Evolutionary conservation across 495 filamentous ascomycete species (phyloP), one percentile per base, ranked within the genome.

Genomic region (Xylaria sp.): DNA sequence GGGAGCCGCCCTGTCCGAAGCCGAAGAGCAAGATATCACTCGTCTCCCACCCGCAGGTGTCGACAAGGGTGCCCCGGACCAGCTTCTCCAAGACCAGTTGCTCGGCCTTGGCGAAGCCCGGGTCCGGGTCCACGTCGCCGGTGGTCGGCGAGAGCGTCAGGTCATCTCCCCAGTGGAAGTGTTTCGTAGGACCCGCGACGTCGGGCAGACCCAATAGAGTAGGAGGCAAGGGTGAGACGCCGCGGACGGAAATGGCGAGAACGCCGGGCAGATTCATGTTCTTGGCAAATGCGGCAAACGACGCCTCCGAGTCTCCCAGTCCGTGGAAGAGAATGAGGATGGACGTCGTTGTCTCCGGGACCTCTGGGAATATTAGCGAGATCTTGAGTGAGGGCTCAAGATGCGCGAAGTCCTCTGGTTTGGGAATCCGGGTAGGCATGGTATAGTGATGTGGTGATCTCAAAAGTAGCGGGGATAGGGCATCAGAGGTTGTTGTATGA

Each of bases 111-210:
- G 81, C 78, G 73, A 97, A 95, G 0, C 95, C 94, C 0, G 92
- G 88, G 75, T 97, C 95, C 31, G 90, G 83, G 57, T 97, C 93
- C 41, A 97, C 81, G 0, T 85, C 87, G 1, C 91, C 92, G 3
- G 84, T 87, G 2, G 81, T 73, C 6, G 82, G 72, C 63, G 92
- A 88, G 61, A 97, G 88, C 3, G 85, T 76, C 41, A 99, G 80
- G 76, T 99, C 95, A 79, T 98, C 93, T 62, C 94, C 94, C 95
- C 95, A 98, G 81, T 98, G 94, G 77, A 90, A 98, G 29, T 83
- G 73, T 0, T 59, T 64, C 17, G 70, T 67, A 31, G 70, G 71
- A 0, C 61, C 64, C 5, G 67, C 26, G 35, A 53, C 76, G 0
- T 70, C 52, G 6, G 73, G 35, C 4, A 78, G 46, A 6, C 93